Base-by-base conservation (phyloP, 345 rosid genomes). In the Sisymbrium altissimum region DNA sequence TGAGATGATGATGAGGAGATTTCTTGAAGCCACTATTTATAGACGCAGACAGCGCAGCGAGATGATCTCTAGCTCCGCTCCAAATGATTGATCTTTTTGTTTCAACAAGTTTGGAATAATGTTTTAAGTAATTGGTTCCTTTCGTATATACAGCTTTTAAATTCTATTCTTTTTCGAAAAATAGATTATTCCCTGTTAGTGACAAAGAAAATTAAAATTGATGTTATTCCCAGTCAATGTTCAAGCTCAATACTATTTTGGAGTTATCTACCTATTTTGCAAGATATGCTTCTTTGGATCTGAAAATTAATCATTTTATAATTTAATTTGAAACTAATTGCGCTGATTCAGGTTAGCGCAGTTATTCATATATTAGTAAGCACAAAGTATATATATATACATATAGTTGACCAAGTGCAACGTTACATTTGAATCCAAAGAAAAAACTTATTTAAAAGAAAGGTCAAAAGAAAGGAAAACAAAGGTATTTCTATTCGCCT, bases 11-110 rank as follows among this genome's bases (percentile, higher is more conserved):
- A 40, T 9, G 39, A n/a, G n/a, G 56, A 52, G 48, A 23, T 11
- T 15, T 66, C 50, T 18, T 68, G 72, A 68, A 68, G 53, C 69
- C 74, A 68, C 40, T 68, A 75, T 75, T 50, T 75, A 68, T 75
- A 75, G 74, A 75, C 7, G 56, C 61, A 11, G 3, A 59, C 13
- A 59, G 68, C 23, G 7, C 23, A 68, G 13, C 11, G 3, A 40
- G 18, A 33, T 75, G 14, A 43, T 60, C 40, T 39, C 1, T n/a
- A n/a, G n/a, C n/a, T 68, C 9, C 2, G 6, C 56, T 41, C 49
- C 29, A 52, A 5, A 39, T 49, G 68, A 52, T 52, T 60, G 46
- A 8, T 60, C 48, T 59, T 54, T 68, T 40, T 49, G 72, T 30
- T 67, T 74, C 45, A 58, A 49, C 45, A 61, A 68, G 63, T 50